Conservation (phyloP, 1,284 basidiomycete genomes). For the Apiotrichum domesticum region DNA sequence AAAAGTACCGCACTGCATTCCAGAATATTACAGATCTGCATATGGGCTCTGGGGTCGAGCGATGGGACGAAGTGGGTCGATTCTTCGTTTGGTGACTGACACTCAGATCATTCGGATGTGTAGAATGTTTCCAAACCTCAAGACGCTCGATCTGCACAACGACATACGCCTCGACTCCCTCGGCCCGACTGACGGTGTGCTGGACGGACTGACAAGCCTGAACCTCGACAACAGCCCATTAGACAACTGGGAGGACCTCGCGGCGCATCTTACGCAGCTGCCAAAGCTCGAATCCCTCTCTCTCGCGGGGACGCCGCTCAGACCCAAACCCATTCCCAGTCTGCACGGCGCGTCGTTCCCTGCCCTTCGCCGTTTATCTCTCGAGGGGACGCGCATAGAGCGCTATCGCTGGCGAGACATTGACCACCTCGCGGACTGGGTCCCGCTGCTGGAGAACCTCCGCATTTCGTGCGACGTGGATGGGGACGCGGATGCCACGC, state of each 20-base stretch:
- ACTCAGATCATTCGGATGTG: slow-evolving; percentile 48
- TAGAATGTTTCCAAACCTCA: slow-evolving; percentile 57
- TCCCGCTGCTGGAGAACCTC: slow-evolving; percentile 7
- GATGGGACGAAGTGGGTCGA: slow-evolving; percentile 61
- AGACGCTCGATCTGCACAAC: slow-evolving; percentile 66
- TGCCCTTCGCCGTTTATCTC: slow-evolving; percentile 52
- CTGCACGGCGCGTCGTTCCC: slow-evolving; percentile 20
- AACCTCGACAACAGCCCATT: slow-evolving; percentile 72
- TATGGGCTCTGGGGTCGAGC: slow-evolving; percentile 64
- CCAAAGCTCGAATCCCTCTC: slow-evolving; percentile 58
- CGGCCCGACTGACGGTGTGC: not conserved
- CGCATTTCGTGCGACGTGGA: slow-evolving; percentile 11
- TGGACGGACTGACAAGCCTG: slow-evolving; percentile 52
- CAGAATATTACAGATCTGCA: slow-evolving; percentile 59
- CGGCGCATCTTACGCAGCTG: slow-evolving; percentile 51
- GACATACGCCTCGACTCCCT: slow-evolving; percentile 49
- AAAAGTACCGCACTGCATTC: slow-evolving; percentile 51
- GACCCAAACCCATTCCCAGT: slow-evolving; percentile 50
- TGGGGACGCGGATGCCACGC: not conserved
- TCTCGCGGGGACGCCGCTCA: slow-evolving; percentile 61
- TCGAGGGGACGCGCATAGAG: slow-evolving; percentile 50
- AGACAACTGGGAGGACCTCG: slow-evolving; percentile 56
- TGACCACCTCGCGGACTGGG: slow-evolving; percentile 56
- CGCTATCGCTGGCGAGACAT: slow-evolving; percentile 58
- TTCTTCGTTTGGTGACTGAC: not conserved